Percentiles rank a stretch among this genome's conserved stretches.
These are phyloP conservation scores for Lasiosphaeria miniovina DNA, from an alignment of 495 filamentous ascomycete genomes.

Conservation along the genomic window DNA sequence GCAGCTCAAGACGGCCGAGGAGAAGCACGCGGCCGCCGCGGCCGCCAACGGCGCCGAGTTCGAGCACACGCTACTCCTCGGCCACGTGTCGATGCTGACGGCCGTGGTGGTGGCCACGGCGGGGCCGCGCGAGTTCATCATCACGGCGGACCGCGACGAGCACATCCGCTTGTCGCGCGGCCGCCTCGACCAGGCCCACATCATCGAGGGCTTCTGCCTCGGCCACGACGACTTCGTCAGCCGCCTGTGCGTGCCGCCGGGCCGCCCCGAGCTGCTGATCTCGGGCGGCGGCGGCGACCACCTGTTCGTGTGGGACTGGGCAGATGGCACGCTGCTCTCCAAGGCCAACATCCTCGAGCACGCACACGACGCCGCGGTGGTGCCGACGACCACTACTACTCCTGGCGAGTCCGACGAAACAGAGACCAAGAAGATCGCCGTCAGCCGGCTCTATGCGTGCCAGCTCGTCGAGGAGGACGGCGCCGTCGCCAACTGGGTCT, in stretches of 20 bases:
- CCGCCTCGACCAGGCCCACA: slow-evolving; percentile 68
- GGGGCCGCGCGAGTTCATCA: slow-evolving; percentile 58
- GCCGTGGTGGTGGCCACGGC: slow-evolving; percentile 56
- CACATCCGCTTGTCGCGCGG: slow-evolving; percentile 90
- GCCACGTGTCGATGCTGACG: slow-evolving; percentile 92
- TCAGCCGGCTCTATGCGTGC: slow-evolving; percentile 45
- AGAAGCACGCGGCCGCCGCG: slow-evolving; percentile 40
- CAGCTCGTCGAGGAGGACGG: slow-evolving; percentile 3
- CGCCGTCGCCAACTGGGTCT: slow-evolving; percentile 34
- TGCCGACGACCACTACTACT: no score
- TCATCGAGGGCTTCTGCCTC: slow-evolving; percentile 86
- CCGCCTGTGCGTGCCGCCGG: slow-evolving; percentile 62
- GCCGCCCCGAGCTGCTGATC: slow-evolving; percentile 58
- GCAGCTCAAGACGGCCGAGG: slow-evolving; percentile 36
- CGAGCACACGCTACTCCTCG: slow-evolving; percentile 72
- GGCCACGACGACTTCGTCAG: slow-evolving; percentile 82
- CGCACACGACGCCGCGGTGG: slow-evolving; percentile 23
- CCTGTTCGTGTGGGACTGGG: slow-evolving; percentile 83
- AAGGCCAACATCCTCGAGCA: slow-evolving; percentile 49
- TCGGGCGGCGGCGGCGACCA: slow-evolving; percentile 84
- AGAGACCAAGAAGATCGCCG: slow-evolving; percentile 44
- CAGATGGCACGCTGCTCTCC: slow-evolving; percentile 47
- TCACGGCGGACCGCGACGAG: slow-evolving; percentile 93
- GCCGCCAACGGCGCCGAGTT: slow-evolving; percentile 51
- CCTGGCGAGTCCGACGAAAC: slow-evolving; percentile 15